Base-by-base conservation (phyloP, 495 filamentous ascomycete species). In the Rostrohypoxylon terebratum region DNA sequence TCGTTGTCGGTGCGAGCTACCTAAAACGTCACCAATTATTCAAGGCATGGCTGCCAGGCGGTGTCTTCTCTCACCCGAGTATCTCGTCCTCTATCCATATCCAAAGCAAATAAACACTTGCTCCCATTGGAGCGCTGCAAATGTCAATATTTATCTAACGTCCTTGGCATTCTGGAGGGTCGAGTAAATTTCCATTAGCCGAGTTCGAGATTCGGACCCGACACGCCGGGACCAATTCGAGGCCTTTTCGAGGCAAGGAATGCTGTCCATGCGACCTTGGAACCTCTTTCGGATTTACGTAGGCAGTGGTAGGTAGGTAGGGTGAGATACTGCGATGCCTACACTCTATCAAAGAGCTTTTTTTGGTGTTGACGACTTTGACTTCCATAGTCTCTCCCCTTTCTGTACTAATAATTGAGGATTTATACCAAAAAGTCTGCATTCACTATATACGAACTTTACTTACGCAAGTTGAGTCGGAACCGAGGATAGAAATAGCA, bases 141-240 rank as follows among this genome's bases (percentile, higher is more conserved):
- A 45, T 20, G 42, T 20, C 42, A 20, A 45, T 8, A 45, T 45
- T 20, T 7, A 45, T 45, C 4, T 20, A 20, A 6, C 8, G 20
- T 18, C 16, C 42, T 45, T 45, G 42, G 42, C 42, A 45, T 45
- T 45, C 42, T n/a, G 42, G 42, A 45, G 42, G 42, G 18, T 45
- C 42, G 13, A 20, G 4, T 16, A 6, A 18, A 18, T 45, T 45
- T 18, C 4, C 4, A 45, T 45, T 45, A 45, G 16, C 42, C 42
- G 42, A 5, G 42, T 18, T 45, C 6, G 42, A 45, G 42, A 45
- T 45, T 16, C 16, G 42, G 42, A 6, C 42, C 42, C 42, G 42
- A 45, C 18, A 5, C 42, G 42, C 16, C 42, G 42, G 42, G n/a
- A 42, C 38, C 38, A 42, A 14, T 14, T 42, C 38, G 4, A 42